Percentiles rank a stretch among this genome's conserved stretches.
Conservation (phyloP, 2,329 filamentous ascomycete species). For the Neonectria punicea region DNA sequence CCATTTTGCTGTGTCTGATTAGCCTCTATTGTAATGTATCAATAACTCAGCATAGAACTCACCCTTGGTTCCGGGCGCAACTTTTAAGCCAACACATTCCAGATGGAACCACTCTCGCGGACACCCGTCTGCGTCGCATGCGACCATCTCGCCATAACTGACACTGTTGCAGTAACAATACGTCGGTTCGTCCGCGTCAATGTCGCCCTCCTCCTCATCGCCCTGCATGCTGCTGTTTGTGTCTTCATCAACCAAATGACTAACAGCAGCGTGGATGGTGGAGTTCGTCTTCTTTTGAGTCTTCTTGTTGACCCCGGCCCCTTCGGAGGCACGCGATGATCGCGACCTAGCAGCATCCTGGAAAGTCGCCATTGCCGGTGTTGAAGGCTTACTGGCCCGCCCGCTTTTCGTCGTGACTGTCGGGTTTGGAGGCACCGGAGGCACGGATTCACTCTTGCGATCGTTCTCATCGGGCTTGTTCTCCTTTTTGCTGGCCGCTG, state of each 20-base stretch:
- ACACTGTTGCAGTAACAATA: constrained; percentile 86
- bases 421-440: constrained; percentile 51
- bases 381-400: constrained; percentile 73
- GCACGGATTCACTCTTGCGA: constrained; percentile 58
- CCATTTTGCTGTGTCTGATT: constrained; percentile 74
- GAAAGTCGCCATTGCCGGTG: constrained; percentile 69
- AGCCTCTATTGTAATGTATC: constrained; percentile 31
- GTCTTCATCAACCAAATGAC: constrained; percentile 53
- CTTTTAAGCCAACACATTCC: constrained; percentile 81
- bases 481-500: constrained; percentile 55
- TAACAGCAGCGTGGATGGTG: constrained; percentile 51
- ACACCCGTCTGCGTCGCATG: constrained; percentile 79
- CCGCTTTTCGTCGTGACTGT: constrained; percentile 73
- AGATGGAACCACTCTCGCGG: constrained; percentile 86
- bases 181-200: constrained; percentile 76
- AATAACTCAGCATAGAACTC: constrained; percentile 51
- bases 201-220: constrained; percentile 63
- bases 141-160: constrained; percentile 87
- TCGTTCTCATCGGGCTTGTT: constrained; percentile 51
- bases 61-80: constrained; percentile 81
- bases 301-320: constrained; percentile 60
- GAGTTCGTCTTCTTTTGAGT: constrained; percentile 68
- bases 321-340: constrained; percentile 60
- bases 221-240: constrained; percentile 54
- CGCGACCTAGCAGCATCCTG: constrained; percentile 66